Percentiles rank a stretch among this genome's conserved stretches.
Evolutionary conservation across 2,329 filamentous ascomycete species (phyloP).

Genomic region (Monilinia fructigena): DNA sequence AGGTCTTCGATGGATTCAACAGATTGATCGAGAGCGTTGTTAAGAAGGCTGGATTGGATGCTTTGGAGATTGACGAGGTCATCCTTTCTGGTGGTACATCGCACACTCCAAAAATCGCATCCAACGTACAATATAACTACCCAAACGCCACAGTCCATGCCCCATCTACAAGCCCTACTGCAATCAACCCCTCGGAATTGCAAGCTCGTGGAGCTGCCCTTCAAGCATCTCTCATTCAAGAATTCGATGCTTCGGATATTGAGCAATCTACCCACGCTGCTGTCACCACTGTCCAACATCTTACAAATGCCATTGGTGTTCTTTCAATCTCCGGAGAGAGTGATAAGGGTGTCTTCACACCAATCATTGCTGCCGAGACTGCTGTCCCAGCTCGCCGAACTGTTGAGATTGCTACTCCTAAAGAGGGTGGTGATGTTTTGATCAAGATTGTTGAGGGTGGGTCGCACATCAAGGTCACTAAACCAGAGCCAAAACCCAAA

Average conservation of each 20-base stretch:
- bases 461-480: slow-evolving; percentile 89
- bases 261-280: slow-evolving; percentile 94
- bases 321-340: slow-evolving; percentile 62
- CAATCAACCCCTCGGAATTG: slow-evolving; percentile 93
- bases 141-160: slow-evolving; percentile 77
- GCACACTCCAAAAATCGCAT: slow-evolving; percentile 90
- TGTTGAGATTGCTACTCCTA: slow-evolving; percentile 72
- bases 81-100: slow-evolving; percentile 89
- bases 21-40: slow-evolving; percentile 79
- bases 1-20: slow-evolving; percentile 86
- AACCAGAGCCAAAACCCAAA: slow-evolving; percentile 77
- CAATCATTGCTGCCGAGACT: slow-evolving; percentile 81
- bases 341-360: slow-evolving; percentile 68
- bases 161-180: slow-evolving; percentile 71
- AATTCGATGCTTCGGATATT: slow-evolving; percentile 91
- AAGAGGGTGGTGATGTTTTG: slow-evolving; percentile 82
- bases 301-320: slow-evolving; percentile 84
- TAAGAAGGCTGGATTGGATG: slow-evolving; percentile 88
- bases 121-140: slow-evolving; percentile 77
- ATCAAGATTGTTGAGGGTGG: slow-evolving; percentile 85
- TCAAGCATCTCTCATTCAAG: slow-evolving; percentile 89
- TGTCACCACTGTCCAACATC: slow-evolving; percentile 90
- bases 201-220: slow-evolving; percentile 87
- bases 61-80: slow-evolving; percentile 91
- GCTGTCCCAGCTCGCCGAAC: slow-evolving; percentile 85